Base-by-base conservation (phyloP, 2,329 filamentous ascomycete genomes). In the Sporothrix humicola region DNA sequence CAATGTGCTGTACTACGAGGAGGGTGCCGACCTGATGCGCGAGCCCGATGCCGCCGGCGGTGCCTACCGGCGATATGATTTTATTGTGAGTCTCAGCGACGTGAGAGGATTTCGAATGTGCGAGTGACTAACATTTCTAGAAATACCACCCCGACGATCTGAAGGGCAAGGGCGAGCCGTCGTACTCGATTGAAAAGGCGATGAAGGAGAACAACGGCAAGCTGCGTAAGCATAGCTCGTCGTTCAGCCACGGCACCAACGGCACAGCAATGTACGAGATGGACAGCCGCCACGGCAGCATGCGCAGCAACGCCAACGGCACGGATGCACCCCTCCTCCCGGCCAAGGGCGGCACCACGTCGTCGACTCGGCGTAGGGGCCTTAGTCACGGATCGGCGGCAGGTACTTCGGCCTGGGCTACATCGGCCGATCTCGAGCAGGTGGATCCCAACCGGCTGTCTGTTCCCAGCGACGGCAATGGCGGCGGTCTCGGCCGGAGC, bases 11-110 rank as follows among this genome's bases (percentile, higher is more conserved):
- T 77, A 90, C 42, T 98, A 98, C 78, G 85, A 93, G 78, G 94
- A 98, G 79, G 94, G 94, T n/a, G 87, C 91, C 1, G 94, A 97
- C 79, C 85, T 97, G 80, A 94, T 95, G 91, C 87, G 91, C 69
- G 93, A 95, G 78, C 82, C 83, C 0, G 89, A 92, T 75, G 88
- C 89, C 2, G 80, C 83, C 0, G 93, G 92, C 17, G 92, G 91
- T n/a, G 86, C 92, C 15, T 97, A 96, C 79, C 92, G 90, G 83
- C 88, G 93, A 65, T 95, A 90, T 84, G 88, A 91, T 3, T 90
- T 89, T 69, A 80, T 93, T 77, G 94, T 96, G 86, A 82, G 91
- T 75, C 1, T 3, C 2, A 17, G 0, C 8, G 2, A 1, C 20
- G 1, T n/a, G 17, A 20, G 10, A 44, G 1, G 58, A 20, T 2